Percentiles rank a stretch among this genome's conserved stretches.
phyloP scores from a whole-genome alignment of 2,329 filamentous ascomycete genomes.

The Cercospora zeae-maydis region DNA sequence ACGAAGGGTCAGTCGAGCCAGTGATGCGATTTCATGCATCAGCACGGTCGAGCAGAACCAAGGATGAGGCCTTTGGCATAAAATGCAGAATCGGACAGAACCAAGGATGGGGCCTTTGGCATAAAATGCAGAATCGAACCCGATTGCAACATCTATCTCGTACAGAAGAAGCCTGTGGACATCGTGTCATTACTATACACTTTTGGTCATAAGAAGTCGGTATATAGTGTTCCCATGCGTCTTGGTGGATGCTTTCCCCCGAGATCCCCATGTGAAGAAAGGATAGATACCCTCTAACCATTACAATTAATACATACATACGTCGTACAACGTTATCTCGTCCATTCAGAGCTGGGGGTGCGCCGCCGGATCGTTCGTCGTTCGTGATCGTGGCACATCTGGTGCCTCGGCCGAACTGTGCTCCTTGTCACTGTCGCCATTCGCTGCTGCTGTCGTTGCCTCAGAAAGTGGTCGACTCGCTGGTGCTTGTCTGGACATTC shows the following conservation, averaged over 20 bases:
- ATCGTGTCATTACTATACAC: background rate
- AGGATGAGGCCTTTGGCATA: background rate
- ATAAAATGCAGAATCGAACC: background rate
- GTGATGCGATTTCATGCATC: background rate
- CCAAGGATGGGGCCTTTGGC: background rate
- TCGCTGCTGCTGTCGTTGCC: background rate
- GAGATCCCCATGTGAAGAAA: background rate
- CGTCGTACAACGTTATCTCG: background rate
- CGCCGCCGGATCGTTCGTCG: background rate
- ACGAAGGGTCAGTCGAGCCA: background rate
- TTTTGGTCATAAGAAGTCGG: background rate
- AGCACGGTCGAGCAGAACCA: background rate
- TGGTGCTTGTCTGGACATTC: background rate
- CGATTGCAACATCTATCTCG: background rate
- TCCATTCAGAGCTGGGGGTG: background rate
- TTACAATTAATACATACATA: background rate
- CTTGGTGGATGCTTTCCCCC: background rate
- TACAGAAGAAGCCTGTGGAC: no score
- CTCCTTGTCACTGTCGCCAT: slow-evolving; percentile 5
- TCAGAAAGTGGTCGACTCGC: background rate
- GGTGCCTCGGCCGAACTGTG: background rate
- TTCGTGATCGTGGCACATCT: background rate
- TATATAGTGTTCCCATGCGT: background rate
- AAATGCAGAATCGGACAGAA: background rate
- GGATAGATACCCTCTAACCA: background rate